Evolutionary conservation across 75 land plant genomes (phyloP), one percentile per base, ranked within the genome.

Genomic region (Larix kaempferi): DNA sequence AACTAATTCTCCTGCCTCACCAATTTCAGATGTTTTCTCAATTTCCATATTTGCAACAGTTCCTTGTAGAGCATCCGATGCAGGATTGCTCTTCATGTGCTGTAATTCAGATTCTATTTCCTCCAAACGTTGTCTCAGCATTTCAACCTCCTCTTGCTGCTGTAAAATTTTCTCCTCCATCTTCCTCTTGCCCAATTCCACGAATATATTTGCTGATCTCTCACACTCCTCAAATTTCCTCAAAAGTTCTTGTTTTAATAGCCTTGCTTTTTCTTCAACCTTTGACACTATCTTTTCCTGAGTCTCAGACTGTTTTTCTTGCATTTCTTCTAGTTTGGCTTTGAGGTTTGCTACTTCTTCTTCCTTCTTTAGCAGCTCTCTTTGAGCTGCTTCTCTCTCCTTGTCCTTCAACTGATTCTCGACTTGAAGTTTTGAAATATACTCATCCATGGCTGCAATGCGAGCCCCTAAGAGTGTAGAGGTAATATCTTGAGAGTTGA

Each of bases 391-490:
- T 74, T 93, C 88, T 14, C 83, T 76, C 60, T 93, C 94, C 74
- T 86, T 87, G 63, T 87, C 90, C 78, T 88, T 91, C n/a, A 60
- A 23, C 76, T 88, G 87, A 73, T 94, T 91, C 17, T 94, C 99
- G 76, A 78, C 81, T 74, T 95, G 90, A 56, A 96, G 88, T 77
- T 89, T 90, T 19, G 44, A 77, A 25, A 96, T 94, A 78, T 86
- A 91, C 73, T 86, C 88, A 67, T 96, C 96, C 92, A 95, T 94
- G 41, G 90, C 88, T 21, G 71, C 82, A 57, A 96, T 83, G 54
- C 91, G 86, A 0, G 99, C 96, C 39, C 93, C 89, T 29, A 96
- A 80, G 3, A 90, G 79, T 33, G 84, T 71, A 41, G 87, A 39
- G 26, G 79, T 71, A 27, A 84, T 80, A 55, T 86, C 88, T 6